Evolutionary conservation across 768 basidiomycete species (phyloP).

Genomic region (Xerocomellus amylosporus): DNA sequence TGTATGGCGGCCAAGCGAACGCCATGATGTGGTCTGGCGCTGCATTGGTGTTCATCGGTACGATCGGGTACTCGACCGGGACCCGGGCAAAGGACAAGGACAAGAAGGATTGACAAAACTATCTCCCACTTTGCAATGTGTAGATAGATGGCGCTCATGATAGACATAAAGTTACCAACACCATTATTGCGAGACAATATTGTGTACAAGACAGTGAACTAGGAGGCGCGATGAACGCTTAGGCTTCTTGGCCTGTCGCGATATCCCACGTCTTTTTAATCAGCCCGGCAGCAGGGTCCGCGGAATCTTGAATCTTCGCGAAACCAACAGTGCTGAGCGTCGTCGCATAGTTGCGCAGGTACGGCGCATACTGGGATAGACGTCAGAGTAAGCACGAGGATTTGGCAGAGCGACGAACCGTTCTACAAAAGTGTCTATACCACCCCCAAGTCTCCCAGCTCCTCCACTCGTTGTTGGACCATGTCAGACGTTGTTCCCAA

Average conservation of each 20-base stretch:
- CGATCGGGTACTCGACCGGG: conserved; percentile 58
- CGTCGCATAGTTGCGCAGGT: conserved; percentile 69
- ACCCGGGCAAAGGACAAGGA: conserved; percentile 13
- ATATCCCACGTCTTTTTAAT: conserved; percentile 71
- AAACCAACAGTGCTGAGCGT: conserved; percentile 72
- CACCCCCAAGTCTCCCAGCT: conserved; percentile 89
- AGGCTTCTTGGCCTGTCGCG: conserved; percentile 56
- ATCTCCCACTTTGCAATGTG: neutral
- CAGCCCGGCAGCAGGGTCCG: conserved; percentile 54
- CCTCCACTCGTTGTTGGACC: conserved; percentile 76
- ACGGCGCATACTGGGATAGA: conserved; percentile 65
- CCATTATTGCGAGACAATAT: conserved; percentile 1
- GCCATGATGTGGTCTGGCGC: conserved; percentile 69
- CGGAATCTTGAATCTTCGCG: conserved; percentile 54
- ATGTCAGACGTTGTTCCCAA: conserved; percentile 68
- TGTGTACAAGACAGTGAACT: neutral
- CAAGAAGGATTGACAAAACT: conserved; percentile 23
- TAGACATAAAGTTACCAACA: conserved; percentile 21
- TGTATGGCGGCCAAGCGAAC: conserved; percentile 41
- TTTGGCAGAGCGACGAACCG: conserved; percentile 48
- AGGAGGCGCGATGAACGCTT: neutral
- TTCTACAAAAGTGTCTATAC: conserved; percentile 86
- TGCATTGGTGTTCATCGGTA: conserved; percentile 64
- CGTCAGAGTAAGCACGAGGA: neutral
- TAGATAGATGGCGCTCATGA: conserved; percentile 7